Percentiles rank a stretch among this genome's conserved stretches.
Conservation (phyloP, 208 protist species). For the Sergeia podlipaevii region DNA sequence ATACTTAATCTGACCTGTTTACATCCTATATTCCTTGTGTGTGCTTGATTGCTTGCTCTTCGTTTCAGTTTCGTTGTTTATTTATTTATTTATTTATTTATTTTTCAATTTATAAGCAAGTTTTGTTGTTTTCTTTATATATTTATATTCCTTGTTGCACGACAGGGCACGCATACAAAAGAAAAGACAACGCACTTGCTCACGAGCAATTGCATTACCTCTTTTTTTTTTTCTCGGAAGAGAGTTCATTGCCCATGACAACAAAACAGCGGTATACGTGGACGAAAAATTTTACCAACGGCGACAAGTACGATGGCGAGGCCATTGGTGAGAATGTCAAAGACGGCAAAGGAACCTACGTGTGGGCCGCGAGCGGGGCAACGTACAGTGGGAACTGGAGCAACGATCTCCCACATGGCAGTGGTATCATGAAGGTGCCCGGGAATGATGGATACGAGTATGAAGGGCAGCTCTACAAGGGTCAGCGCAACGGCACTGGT, state of each 20-base stretch:
- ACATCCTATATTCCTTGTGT: too few species aligned
- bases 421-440: slow-evolving; percentile 51
- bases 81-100: not conserved
- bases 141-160: slow-evolving; percentile 6
- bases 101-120: not conserved
- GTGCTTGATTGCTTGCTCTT: not conserved
- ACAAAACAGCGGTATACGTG: slow-evolving; percentile 37
- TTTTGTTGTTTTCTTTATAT: slow-evolving; percentile 11
- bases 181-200: too few species aligned
- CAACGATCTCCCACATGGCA: slow-evolving; percentile 50
- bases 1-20: too few species aligned
- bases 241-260: not conserved
- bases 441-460: slow-evolving; percentile 57
- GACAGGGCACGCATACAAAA: not conserved
- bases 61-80: not conserved
- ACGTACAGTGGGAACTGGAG: slow-evolving; percentile 56
- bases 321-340: slow-evolving; percentile 60
- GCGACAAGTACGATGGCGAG: slow-evolving; percentile 62
- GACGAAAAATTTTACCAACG: slow-evolving; percentile 67
- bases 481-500: slow-evolving; percentile 66
- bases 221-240: slow-evolving; percentile 7
- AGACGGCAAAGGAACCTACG: slow-evolving; percentile 58
- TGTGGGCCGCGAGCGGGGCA: slow-evolving; percentile 47
- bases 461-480: slow-evolving; percentile 42
- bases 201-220: not conserved